phyloP scores from a whole-genome alignment of 1,284 basidiomycete species.

The Fomitopsis pinicola region DNA sequence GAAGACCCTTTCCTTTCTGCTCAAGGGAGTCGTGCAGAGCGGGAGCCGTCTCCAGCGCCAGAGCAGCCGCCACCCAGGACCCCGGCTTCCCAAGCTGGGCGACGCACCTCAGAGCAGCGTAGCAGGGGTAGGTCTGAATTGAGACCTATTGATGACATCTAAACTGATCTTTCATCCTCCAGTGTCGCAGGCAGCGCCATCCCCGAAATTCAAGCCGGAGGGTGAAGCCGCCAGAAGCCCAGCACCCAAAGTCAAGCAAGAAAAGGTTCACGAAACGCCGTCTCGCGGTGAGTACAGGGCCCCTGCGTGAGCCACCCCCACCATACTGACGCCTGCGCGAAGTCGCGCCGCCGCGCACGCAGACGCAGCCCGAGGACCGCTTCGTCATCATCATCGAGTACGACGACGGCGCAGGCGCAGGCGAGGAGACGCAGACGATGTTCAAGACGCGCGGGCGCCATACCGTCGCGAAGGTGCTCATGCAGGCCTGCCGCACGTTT shows the following conservation, averaged over 20 bases:
- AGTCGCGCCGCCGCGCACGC: neutral
- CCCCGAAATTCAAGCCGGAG: constrained; percentile 1
- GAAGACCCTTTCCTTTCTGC: neutral
- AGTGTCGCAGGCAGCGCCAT: neutral
- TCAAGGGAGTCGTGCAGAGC: neutral
- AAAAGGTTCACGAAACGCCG: neutral
- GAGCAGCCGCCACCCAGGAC: neutral
- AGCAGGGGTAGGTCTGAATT: neutral
- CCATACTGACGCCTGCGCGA: neutral
- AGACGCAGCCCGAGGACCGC: constrained; percentile 15
- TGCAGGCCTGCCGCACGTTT: constrained; percentile 25
- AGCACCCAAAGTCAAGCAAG: neutral
- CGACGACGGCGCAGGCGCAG: constrained; percentile 13
- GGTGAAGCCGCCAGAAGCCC: neutral
- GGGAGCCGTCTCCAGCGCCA: neutral
- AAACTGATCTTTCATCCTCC: too few species aligned
- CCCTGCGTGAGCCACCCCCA: neutral
- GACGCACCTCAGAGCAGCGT: neutral
- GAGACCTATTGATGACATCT: neutral
- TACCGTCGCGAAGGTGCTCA: constrained; percentile 23
- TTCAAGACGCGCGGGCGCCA: constrained; percentile 27
- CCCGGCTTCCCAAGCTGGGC: neutral
- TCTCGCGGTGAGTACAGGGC: neutral
- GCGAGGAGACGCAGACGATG: constrained; percentile 5
- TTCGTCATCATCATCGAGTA: constrained; percentile 22